A percentile compares a stretch with the other conserved stretches of the same genome.
These are phyloP conservation scores for Coemansia sp. DNA, from an alignment of 192 early-diverging fungal genomes.

Conservation along the genomic window DNA sequence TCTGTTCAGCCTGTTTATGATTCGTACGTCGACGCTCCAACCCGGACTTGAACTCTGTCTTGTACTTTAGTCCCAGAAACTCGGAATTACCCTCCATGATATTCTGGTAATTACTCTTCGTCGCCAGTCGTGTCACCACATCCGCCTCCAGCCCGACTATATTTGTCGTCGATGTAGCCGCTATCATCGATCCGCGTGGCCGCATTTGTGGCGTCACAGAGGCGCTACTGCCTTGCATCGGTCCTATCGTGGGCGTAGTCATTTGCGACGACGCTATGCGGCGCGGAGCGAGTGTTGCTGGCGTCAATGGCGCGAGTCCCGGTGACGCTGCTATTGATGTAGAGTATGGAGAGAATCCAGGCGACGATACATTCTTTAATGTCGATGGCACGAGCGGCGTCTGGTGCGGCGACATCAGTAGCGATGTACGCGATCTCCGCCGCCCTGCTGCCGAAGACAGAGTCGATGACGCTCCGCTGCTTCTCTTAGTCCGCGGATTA, in stretches of 20 bases:
- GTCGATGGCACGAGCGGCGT: slow-evolving; percentile 47
- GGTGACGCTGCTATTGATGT: background rate
- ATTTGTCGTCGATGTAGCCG: slow-evolving; percentile 47
- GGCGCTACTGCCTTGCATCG: background rate
- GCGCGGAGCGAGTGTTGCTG: background rate
- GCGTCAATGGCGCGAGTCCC: background rate
- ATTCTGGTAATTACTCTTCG: slow-evolving; percentile 86
- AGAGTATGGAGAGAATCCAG: slow-evolving; percentile 1
- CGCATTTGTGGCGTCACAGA: slow-evolving; percentile 21
- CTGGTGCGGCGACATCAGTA: slow-evolving; percentile 32
- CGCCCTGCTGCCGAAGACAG: slow-evolving; percentile 9
- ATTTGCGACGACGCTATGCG: background rate
- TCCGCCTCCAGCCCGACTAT: slow-evolving; percentile 44
- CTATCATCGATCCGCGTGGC: slow-evolving; percentile 10
- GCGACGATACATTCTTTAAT: slow-evolving; percentile 20
- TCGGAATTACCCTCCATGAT: slow-evolving; percentile 86
- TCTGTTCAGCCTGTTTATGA: slow-evolving; percentile 97
- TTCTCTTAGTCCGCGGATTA: background rate
- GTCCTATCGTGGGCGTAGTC: slow-evolving; percentile 16
- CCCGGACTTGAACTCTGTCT: slow-evolving; percentile 73
- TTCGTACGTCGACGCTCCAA: slow-evolving; percentile 83
- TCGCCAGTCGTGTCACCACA: slow-evolving; percentile 58
- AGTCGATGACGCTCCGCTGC: background rate
- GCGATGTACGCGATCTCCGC: slow-evolving; percentile 23
- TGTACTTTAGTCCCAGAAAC: slow-evolving; percentile 76